A percentile compares a stretch with the other conserved stretches of the same genome.
phyloP scores from a whole-genome alignment of 352 stramenopile species.

The Thalassiosira sp. region DNA sequence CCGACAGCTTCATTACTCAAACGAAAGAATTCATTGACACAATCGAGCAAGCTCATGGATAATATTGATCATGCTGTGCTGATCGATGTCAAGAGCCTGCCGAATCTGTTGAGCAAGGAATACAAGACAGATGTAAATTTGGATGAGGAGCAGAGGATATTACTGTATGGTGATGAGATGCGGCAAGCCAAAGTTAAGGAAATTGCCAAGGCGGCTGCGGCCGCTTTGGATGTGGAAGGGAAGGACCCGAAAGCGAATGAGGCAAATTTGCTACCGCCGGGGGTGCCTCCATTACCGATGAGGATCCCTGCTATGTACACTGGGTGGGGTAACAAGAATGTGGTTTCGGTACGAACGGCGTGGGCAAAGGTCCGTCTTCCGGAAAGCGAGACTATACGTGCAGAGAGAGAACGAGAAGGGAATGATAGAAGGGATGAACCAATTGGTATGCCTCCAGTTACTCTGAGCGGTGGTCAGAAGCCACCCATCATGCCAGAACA shows the following conservation, averaged over 20 bases:
- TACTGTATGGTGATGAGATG: slow-evolving; percentile 59
- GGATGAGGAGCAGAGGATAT: slow-evolving; percentile 57
- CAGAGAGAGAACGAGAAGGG: slow-evolving; percentile 25
- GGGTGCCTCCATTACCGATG: slow-evolving; percentile 5
- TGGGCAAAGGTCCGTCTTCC: slow-evolving; percentile 63
- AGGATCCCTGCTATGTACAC: slow-evolving; percentile 31
- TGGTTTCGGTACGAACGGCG: slow-evolving; percentile 61
- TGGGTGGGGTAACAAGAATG: slow-evolving; percentile 65
- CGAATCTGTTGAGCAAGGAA: slow-evolving; percentile 46
- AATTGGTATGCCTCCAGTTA: slow-evolving; percentile 7
- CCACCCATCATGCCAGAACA: not conserved
- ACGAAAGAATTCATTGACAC: not conserved
- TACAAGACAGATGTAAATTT: slow-evolving; percentile 54
- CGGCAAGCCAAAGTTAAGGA: slow-evolving; percentile 22
- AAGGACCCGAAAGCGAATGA: slow-evolving; percentile 17
- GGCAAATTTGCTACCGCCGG: not conserved
- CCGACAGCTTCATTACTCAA: not conserved
- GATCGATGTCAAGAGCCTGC: slow-evolving; percentile 60
- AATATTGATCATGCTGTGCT: slow-evolving; percentile 69
- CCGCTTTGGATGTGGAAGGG: slow-evolving; percentile 10
- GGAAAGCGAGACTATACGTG: slow-evolving; percentile 38
- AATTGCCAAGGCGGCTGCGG: slow-evolving; percentile 19
- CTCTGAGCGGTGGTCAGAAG: no score
- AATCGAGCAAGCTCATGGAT: slow-evolving; percentile 73
- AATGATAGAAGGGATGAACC: slow-evolving; percentile 15